Conservation (phyloP, 2,329 filamentous ascomycete species). For the Cordyceps cicadae region DNA sequence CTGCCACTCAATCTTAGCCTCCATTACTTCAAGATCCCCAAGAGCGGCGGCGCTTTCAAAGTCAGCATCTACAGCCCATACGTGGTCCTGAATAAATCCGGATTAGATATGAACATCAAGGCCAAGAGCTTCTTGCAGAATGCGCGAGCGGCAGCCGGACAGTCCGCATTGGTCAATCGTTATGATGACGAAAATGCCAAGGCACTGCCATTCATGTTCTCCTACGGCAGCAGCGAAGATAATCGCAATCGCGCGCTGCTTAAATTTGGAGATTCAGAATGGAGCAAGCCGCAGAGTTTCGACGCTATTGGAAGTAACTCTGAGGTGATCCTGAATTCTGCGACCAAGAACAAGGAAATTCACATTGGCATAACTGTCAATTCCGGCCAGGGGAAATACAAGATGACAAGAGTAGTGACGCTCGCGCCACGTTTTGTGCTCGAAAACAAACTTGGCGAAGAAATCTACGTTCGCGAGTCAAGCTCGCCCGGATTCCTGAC, state of each 20-base stretch:
- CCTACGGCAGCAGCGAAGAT: constrained; percentile 77
- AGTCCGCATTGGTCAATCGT: constrained; percentile 50
- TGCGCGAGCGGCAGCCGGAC: constrained; percentile 74
- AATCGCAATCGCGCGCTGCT: constrained; percentile 83
- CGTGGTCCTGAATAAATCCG: constrained; percentile 90
- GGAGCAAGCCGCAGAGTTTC: constrained; percentile 97
- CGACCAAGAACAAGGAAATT: constrained; percentile 66
- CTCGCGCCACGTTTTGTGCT: constrained; percentile 87
- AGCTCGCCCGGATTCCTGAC: constrained; percentile 80
- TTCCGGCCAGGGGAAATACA: constrained; percentile 94
- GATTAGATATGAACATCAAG: constrained; percentile 76
- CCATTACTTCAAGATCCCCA: constrained; percentile 83
- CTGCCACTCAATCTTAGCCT: constrained; percentile 72
- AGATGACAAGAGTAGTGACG: constrained; percentile 90
- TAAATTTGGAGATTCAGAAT: constrained; percentile 80
- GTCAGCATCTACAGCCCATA: constrained; percentile 94
- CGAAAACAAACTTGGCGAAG: constrained; percentile 85
- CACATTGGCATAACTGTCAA: constrained; percentile 84
- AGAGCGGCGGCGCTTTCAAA: constrained; percentile 92
- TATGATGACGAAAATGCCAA: constrained; percentile 53
- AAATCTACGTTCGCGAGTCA: constrained; percentile 82
- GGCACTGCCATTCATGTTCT: constrained; percentile 91
- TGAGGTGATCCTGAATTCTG: constrained; percentile 74
- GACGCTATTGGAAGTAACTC: constrained; percentile 92
- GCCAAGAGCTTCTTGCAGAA: constrained; percentile 84